Conservation (phyloP, 2,329 filamentous ascomycete species). For the Kalmusia sp. region DNA sequence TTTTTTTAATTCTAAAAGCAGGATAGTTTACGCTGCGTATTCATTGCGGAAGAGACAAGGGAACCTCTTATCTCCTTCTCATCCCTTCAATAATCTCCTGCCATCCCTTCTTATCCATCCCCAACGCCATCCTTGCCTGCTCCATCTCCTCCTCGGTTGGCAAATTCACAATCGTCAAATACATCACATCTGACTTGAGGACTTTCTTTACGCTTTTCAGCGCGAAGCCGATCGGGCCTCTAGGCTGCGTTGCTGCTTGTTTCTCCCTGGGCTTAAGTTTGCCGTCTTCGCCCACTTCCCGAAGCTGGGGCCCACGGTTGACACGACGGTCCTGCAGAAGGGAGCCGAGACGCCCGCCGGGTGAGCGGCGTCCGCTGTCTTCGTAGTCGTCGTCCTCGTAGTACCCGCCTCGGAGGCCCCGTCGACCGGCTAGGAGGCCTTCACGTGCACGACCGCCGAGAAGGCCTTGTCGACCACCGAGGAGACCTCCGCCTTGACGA, state of each 20-base stretch:
- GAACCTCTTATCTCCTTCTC: not conserved
- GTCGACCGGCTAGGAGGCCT: not conserved
- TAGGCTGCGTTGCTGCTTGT: slow-evolving; percentile 2
- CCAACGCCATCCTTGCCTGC: slow-evolving; percentile 17
- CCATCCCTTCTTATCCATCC: slow-evolving; percentile 12
- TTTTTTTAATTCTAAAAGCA: too few species aligned
- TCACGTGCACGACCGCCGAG: not conserved
- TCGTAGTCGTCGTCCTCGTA: not conserved
- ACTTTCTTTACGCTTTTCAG: slow-evolving; percentile 20
- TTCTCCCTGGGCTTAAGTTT: slow-evolving; percentile 20
- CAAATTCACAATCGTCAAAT: slow-evolving; percentile 34
- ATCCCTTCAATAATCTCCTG: slow-evolving; percentile 11
- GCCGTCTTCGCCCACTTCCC: slow-evolving; percentile 20
- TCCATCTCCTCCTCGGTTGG: slow-evolving; percentile 30
- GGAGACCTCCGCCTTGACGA: not conserved
- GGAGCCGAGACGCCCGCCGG: not conserved
- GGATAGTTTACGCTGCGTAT: too few species aligned
- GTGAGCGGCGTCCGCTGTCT: not conserved
- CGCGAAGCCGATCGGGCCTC: slow-evolving; percentile 15
- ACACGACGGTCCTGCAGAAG: not conserved
- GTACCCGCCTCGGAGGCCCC: not conserved
- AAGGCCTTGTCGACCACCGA: slow-evolving; percentile 1
- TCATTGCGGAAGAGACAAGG: too few species aligned
- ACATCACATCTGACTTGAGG: slow-evolving; percentile 24
- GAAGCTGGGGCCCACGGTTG: not conserved